Evolutionary conservation across 441 rosid species (phyloP).

Genomic region (Sinapis alba): DNA sequence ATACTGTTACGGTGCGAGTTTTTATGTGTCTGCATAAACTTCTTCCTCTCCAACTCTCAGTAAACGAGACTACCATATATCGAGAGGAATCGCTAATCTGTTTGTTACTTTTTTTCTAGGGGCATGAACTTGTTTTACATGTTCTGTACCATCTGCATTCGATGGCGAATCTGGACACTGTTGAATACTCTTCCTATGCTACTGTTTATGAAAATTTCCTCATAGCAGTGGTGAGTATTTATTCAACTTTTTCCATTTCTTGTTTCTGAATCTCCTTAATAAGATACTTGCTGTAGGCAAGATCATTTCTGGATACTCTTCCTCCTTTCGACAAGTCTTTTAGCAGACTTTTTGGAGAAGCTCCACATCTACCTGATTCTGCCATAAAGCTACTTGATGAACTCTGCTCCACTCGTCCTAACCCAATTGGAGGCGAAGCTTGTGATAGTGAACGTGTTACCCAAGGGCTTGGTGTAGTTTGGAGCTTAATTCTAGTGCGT

Average conservation of each 20-base stretch:
- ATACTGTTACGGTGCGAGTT: slow-evolving; percentile 9
- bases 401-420: slow-evolving; percentile 82
- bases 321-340: slow-evolving; percentile 98
- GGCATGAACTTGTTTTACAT: slow-evolving; percentile 92
- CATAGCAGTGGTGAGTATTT: slow-evolving; percentile 75
- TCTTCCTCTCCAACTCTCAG: slow-evolving; percentile 12
- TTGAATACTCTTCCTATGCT: slow-evolving; percentile 57
- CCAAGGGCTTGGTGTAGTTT: slow-evolving; percentile 98
- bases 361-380: slow-evolving; percentile 82
- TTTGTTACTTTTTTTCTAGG: slow-evolving; percentile 56
- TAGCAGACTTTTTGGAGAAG: slow-evolving; percentile 97
- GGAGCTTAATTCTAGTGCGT: slow-evolving; percentile 98
- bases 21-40: slow-evolving; percentile 11
- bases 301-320: slow-evolving; percentile 81
- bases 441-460: slow-evolving; percentile 95
- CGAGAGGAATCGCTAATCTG: slow-evolving; percentile 29
- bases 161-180: slow-evolving; percentile 52
- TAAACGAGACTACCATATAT: slow-evolving; percentile 10
- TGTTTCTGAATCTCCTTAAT: slow-evolving; percentile 43
- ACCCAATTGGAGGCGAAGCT: slow-evolving; percentile 63
- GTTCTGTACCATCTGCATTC: slow-evolving; percentile 87
- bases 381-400: slow-evolving; percentile 79
- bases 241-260: slow-evolving; percentile 25
- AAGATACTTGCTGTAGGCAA: slow-evolving; percentile 61
- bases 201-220: slow-evolving; percentile 85